These are phyloP conservation scores for Botrytis fabae DNA, from an alignment of 2,329 filamentous ascomycete genomes.

Conservation along the genomic window DNA sequence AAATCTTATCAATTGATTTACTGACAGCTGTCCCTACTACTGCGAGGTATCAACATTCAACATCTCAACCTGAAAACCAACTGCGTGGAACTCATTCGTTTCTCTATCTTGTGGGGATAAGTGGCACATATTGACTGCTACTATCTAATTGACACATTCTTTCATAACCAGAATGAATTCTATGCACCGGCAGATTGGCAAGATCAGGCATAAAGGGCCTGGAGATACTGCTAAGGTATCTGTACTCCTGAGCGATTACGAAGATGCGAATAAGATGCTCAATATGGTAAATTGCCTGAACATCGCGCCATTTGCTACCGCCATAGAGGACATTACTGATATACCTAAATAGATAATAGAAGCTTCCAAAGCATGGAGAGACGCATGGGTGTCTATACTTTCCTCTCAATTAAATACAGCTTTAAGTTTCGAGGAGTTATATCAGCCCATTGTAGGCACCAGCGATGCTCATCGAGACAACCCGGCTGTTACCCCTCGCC, in stretches of 20 bases:
- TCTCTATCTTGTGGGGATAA: background rate
- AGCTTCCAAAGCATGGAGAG: conserved; percentile 72
- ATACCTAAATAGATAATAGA: conserved; percentile 63
- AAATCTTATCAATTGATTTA: conserved; percentile 9
- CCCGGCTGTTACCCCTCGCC: conserved; percentile 60
- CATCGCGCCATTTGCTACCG: background rate
- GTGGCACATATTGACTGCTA: conserved; percentile 13
- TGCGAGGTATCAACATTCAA: conserved; percentile 1
- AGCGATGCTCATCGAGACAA: conserved; percentile 56
- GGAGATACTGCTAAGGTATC: conserved; percentile 77
- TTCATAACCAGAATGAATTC: conserved; percentile 58
- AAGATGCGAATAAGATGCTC: conserved; percentile 74
- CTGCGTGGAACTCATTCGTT: conserved; percentile 17
- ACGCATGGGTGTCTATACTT: conserved; percentile 74
- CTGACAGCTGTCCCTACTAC: conserved; percentile 11
- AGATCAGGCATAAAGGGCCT: conserved; percentile 64
- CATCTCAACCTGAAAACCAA: background rate
- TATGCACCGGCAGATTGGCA: conserved; percentile 73
- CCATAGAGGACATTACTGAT: conserved; percentile 23
- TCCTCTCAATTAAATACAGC: conserved; percentile 66
- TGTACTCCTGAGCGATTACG: conserved; percentile 74
- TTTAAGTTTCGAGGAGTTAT: conserved; percentile 69
- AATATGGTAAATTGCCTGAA: conserved; percentile 57
- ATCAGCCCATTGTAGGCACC: conserved; percentile 72
- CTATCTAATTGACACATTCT: conserved; percentile 19